A percentile compares a stretch with the other conserved stretches of the same genome.
These are phyloP conservation scores for Cyclospora cayetanensis DNA, from an alignment of 169 alveolate genomes.

Conservation along the genomic window DNA sequence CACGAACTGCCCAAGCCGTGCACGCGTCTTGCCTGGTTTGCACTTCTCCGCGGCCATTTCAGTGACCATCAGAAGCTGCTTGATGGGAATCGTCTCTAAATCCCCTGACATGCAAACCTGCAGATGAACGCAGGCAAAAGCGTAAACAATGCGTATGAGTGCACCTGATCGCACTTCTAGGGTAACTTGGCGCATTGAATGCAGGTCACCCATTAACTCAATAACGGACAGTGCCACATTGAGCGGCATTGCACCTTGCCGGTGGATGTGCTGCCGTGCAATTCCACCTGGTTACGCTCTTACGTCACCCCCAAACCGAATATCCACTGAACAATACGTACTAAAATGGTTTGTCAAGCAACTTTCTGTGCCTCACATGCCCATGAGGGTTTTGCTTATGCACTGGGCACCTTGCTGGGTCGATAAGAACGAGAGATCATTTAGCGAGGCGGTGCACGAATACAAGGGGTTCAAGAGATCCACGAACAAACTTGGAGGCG, in stretches of 20 bases:
- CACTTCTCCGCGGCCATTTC: slow-evolving; percentile 73
- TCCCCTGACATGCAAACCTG: slow-evolving; percentile 70
- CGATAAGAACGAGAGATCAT: too few relatives aligned
- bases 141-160: neutral
- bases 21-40: slow-evolving; percentile 63
- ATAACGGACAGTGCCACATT: neutral
- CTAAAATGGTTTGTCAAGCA: too few relatives aligned
- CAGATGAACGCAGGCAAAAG: neutral
- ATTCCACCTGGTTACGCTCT: too few relatives aligned
- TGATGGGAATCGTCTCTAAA: slow-evolving; percentile 44
- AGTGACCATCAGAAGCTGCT: slow-evolving; percentile 68
- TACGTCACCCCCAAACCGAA: too few relatives aligned
- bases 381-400: too few relatives aligned
- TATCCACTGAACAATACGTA: too few relatives aligned
- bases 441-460: too few relatives aligned
- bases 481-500: too few relatives aligned
- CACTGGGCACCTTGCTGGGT: too few relatives aligned
- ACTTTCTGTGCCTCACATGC: too few relatives aligned
- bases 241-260: neutral
- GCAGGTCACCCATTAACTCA: neutral
- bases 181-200: neutral
- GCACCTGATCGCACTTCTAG: neutral
- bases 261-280: neutral
- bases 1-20: too few relatives aligned
- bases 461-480: too few relatives aligned